Conservation (phyloP, 768 basidiomycete species). For the Amanita pallidorosea region DNA sequence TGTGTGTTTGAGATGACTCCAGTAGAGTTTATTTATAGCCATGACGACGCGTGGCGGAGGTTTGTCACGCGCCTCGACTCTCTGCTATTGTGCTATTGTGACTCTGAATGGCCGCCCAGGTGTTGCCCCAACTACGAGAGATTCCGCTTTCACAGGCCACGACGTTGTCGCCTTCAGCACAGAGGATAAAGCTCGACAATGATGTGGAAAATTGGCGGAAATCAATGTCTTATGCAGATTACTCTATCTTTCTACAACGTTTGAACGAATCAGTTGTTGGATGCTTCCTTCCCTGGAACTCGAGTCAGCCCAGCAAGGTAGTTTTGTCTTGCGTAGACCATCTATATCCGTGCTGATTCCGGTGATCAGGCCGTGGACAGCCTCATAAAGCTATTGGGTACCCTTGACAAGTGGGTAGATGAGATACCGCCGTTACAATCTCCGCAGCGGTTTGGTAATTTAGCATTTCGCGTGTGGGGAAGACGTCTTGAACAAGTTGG, state of each 20-base stretch:
- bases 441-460: slow-evolving; percentile 85
- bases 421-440: slow-evolving; percentile 66
- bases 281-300: slow-evolving; percentile 34
- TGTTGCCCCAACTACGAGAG: slow-evolving; percentile 15
- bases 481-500: slow-evolving; percentile 64
- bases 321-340: background rate
- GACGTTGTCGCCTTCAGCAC: slow-evolving; percentile 23
- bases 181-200: slow-evolving; percentile 57
- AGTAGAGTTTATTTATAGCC: background rate
- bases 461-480: slow-evolving; percentile 84
- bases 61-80: background rate
- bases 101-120: slow-evolving; percentile 4
- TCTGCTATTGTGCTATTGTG: background rate
- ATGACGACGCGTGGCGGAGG: slow-evolving; percentile 8
- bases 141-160: slow-evolving; percentile 13
- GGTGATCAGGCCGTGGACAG: background rate
- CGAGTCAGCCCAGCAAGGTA: slow-evolving; percentile 24
- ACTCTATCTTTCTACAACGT: slow-evolving; percentile 62
- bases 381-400: slow-evolving; percentile 45
- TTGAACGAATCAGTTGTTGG: slow-evolving; percentile 74
- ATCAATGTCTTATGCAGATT: slow-evolving; percentile 65
- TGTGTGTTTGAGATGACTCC: background rate
- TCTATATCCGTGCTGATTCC: background rate
- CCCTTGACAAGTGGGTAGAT: slow-evolving; percentile 65
- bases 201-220: slow-evolving; percentile 66